phyloP scores from a whole-genome alignment of 495 filamentous ascomycete species.

The Hypoxylon perforatum region DNA sequence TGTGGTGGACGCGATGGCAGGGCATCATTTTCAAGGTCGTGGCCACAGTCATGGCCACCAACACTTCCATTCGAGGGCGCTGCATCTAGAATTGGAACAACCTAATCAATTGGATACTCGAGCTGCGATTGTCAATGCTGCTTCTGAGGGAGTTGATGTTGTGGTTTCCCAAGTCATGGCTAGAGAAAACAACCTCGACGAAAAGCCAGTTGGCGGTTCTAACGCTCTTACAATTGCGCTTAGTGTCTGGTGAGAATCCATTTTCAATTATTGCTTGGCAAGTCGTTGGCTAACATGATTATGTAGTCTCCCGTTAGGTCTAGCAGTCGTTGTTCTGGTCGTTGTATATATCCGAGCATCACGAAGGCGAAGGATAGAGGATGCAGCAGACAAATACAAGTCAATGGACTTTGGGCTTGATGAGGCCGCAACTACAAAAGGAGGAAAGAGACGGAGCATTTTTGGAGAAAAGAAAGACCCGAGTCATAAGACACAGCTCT shows the following conservation, averaged over 20 bases:
- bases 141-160: slow-evolving; percentile 21
- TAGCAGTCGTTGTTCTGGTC: slow-evolving; percentile 73
- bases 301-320: slow-evolving; percentile 77
- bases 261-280: slow-evolving; percentile 1
- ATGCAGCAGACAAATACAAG: slow-evolving; percentile 86
- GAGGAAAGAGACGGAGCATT: slow-evolving; percentile 58
- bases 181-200: slow-evolving; percentile 54
- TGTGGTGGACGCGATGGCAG: slow-evolving; percentile 26
- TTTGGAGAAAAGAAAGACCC: slow-evolving; percentile 62
- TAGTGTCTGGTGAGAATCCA: slow-evolving; percentile 77
- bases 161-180: slow-evolving; percentile 27
- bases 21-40: slow-evolving; percentile 27
- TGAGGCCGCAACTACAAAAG: slow-evolving; percentile 48
- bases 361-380: slow-evolving; percentile 78
- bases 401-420: slow-evolving; percentile 94
- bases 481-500: slow-evolving; percentile 73
- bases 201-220: slow-evolving; percentile 65
- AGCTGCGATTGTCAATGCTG: neutral
- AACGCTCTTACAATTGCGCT: slow-evolving; percentile 81
- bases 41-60: slow-evolving; percentile 40
- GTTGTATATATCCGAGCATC: slow-evolving; percentile 82
- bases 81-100: slow-evolving; percentile 22
- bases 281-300: slow-evolving; percentile 43
- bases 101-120: slow-evolving; percentile 14
- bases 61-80: slow-evolving; percentile 31